Base-by-base conservation (phyloP, 2,329 filamentous ascomycete species). In the Periconia sp. region DNA sequence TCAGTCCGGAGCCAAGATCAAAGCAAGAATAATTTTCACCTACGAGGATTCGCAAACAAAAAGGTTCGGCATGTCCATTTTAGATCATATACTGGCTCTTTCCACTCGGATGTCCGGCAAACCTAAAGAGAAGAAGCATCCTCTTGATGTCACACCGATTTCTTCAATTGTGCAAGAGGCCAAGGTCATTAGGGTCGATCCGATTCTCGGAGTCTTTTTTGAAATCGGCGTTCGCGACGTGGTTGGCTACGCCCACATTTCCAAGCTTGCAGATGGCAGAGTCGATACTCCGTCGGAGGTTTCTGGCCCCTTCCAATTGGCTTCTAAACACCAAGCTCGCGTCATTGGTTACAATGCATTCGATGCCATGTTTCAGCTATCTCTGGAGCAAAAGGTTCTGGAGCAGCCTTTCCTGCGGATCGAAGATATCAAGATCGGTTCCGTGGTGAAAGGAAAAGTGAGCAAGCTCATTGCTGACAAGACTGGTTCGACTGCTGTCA, bases 161-260 rank as follows among this genome's bases (percentile, higher is more conserved):
- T 96, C 92, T 3, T 85, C 89, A 0, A 84, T 89, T 43, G 78
- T 97, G 23, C 87, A 93, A 45, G 83, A 88, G 60, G 91, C 90
- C 52, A 91, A 85, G 37, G 86, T 99, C 8, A 83, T 86, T 49
- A 89, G 89, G 61, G 91, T 97, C 2, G 89, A 95, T 60, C 80
- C 86, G 6, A 86, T 87, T 2, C 84, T 93, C 55, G 95, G 94
- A 49, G 79, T 97, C 2, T 96, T 95, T 65, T 81, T 92, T 15
- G 84, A 90, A 61, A 76, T 93, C 23, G 87, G 86, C 2, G 76
- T 88, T 6, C 79, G 83, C 41, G 84, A 86, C 30, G 79, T 93
- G 2, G 79, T 84, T n/a, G 91, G 91, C 10, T 99, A 97, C 67
- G 92, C 95, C 19, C 94, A 99, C 73, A 95, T 99, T 60, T 99